Conservation (phyloP, 2,329 filamentous ascomycete genomes). For the Stemphylium vesicarium region DNA sequence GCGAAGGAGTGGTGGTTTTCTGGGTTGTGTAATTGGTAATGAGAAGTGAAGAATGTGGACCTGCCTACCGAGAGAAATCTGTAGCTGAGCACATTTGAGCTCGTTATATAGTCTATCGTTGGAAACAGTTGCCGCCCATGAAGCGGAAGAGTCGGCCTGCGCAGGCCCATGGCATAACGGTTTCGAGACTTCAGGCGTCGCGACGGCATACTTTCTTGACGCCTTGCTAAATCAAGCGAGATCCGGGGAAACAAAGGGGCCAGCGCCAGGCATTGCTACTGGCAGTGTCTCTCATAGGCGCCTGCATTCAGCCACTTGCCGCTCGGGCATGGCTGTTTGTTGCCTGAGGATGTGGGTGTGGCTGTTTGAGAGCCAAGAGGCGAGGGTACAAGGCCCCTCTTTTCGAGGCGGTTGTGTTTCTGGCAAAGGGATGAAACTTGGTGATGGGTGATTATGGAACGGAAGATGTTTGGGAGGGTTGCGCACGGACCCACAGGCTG, state of each 20-base stretch:
- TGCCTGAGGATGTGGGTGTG: conserved; percentile 33
- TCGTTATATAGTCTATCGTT: conserved; percentile 42
- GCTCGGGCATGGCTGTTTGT: conserved; percentile 16
- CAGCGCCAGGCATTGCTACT: conserved; percentile 29
- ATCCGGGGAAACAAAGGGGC: conserved; percentile 21
- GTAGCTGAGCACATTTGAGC: conserved; percentile 42
- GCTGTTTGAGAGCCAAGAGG: conserved; percentile 36
- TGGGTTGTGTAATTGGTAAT: conserved; percentile 36
- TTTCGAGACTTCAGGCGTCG: conserved; percentile 44
- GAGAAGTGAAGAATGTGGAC: conserved; percentile 43
- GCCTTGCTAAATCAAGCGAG: conserved; percentile 21
- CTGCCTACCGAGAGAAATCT: conserved; percentile 43
- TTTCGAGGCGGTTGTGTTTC: conserved; percentile 34
- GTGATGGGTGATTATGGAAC: conserved; percentile 25
- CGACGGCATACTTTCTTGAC: conserved; percentile 36
- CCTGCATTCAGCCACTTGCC: conserved; percentile 36
- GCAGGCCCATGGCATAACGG: conserved; percentile 39
- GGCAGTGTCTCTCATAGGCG: conserved; percentile 28
- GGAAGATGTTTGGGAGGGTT: conserved; percentile 24
- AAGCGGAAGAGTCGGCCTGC: conserved; percentile 32
- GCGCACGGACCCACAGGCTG: conserved; percentile 17
- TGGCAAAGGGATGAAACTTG: conserved; percentile 44
- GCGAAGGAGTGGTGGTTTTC: conserved; percentile 29
- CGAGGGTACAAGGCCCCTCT: conserved; percentile 10
- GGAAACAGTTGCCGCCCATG: conserved; percentile 34